Base-by-base conservation (phyloP, 2,329 filamentous ascomycete species). In the Aspergillus carbonarius region DNA sequence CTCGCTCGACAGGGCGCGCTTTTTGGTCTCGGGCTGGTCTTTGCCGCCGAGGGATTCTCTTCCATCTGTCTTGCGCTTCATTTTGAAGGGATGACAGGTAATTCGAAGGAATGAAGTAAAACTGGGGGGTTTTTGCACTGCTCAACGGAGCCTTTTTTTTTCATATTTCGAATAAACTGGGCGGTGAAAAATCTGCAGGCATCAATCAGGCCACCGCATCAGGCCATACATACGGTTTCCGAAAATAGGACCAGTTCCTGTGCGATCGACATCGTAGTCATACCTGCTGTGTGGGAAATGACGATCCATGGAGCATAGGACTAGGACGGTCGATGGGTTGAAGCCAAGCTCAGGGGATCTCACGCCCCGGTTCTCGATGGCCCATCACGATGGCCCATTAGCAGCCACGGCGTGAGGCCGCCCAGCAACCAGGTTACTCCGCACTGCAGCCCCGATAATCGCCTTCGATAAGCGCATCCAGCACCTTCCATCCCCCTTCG, bases 11-110 rank as follows among this genome's bases (percentile, higher is more conserved):
- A 78, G 68, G 2, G 71, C 73, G 37, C 75, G 67, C 61, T 76
- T 77, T 52, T 78, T 78, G 39, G 69, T 60, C n/a, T 72, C 67
- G 1, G 70, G 72, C 53, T 69, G 69, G 57, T 65, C 69, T 68
- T 72, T 73, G 62, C 60, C 67, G 34, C 66, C 65, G 15, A 66
- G 44, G 5, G 67, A 69, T n/a, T 70, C 66, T 50, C 69, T 66
- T 34, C 64, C 60, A 12, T 73, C 69, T 20, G 74, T 74, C 66
- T 79, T 79, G 61, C 79, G 78, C 71, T 81, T 81, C 77, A 77
- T 77, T 58, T 68, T 71, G 54, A 15, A 23, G 32, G 6, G 25
- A 30, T 34, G 42, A 17, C 48, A 35, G 44, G 23, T 18, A 34
- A 30, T 52, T 8, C 37, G 25, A 54, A 27, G 50, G 37, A 23